Evolutionary conservation across 2,329 filamentous ascomycete species (phyloP), one percentile per base, ranked within the genome.

Genomic region (Talaromyces pinophilus): DNA sequence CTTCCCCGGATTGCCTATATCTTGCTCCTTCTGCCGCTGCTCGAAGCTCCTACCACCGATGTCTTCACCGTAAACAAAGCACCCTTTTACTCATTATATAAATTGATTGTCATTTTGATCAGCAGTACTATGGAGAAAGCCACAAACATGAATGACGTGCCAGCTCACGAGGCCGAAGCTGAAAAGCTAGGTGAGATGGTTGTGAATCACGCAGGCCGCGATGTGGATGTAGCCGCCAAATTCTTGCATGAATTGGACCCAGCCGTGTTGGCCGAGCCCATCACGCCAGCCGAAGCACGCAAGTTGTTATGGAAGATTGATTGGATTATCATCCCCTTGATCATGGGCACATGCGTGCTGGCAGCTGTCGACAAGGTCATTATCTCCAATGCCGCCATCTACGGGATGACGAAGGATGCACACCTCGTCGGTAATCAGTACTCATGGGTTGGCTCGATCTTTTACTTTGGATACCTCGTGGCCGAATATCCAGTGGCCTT

Each of bases 351-450:
- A 2, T 68, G 72, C 25, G 69, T 72, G 28, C 54, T 74, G 25
- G 72, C 69, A 38, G 72, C 72, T 17, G 69, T 76, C 22, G 73
- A 77, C 69, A 76, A 77, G 62, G 72, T 76, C 59, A 72, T 73
- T 11, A 72, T 77, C 13, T 65, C 63, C 55, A 65, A 65, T 40
- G 64, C 64, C 19, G 64, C 64, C 25, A 66, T 66, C 42, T 63
- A 62, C 30, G 64, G 64, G 3, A 66, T 66, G 60, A 62, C 33
- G 30, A 52, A 50, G 5, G 64, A 66, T 55, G 35, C 60, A 10
- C 59, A 66, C 22, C 59, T 66, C 8, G 50, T 57, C 13, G 64
- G 64, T 5, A 62, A 66, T 25, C n/a, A 66, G 42, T 66, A 66
- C n/a, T 66, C 64, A 2, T 62, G 59, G 64, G 59, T 66, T 17